Base-by-base conservation (phyloP, 495 filamentous ascomycete species). In the Recurvomyces mirabilis region DNA sequence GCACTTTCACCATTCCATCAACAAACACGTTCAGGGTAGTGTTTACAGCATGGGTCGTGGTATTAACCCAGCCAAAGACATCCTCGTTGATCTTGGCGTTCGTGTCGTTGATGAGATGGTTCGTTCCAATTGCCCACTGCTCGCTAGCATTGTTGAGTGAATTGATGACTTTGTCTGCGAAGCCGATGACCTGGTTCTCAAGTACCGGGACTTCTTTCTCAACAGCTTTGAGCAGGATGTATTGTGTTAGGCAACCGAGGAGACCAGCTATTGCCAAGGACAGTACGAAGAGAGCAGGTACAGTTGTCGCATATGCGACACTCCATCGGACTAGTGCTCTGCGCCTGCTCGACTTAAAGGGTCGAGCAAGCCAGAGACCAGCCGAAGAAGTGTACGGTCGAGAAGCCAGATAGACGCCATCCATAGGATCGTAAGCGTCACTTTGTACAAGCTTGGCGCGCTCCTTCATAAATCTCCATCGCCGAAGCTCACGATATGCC, bases 31-130 rank as follows among this genome's bases (percentile, higher is more conserved):
- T 89, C 19, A 98, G 75, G 0, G 91, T 96, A 46, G 80, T 58
- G 60, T 96, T 96, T 37, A 95, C 67, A 0, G 84, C 82, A 3
- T 62, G 65, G 0, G 89, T 94, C 10, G 78, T 82, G 26, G 77
- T 87, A 32, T 78, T 82, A 22, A 94, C 85, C 83, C 88, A 94
- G 46, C 87, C 82, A 47, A 95, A 78, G 32, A 98, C 61, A 35
- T 95, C 76, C 19, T 75, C 46, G 65, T 96, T 98, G 58, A 98
- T 73, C 18, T 84, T 74, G 18, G 60, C 60, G 63, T 84, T 82
- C 19, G 81, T 75, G 31, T 66, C 64, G 19, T 60, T 61, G 56
- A 95, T 81, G 25, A 77, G 83, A 4, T 60, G 61, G 65, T 96
- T 96, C 33, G 87, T 77, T 20, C 73, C 74, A 25, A 68, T 62